Evolutionary conservation across 495 filamentous ascomycete species (phyloP), one percentile per base, ranked within the genome.

Genomic region (Articulospora tetracladia): DNA sequence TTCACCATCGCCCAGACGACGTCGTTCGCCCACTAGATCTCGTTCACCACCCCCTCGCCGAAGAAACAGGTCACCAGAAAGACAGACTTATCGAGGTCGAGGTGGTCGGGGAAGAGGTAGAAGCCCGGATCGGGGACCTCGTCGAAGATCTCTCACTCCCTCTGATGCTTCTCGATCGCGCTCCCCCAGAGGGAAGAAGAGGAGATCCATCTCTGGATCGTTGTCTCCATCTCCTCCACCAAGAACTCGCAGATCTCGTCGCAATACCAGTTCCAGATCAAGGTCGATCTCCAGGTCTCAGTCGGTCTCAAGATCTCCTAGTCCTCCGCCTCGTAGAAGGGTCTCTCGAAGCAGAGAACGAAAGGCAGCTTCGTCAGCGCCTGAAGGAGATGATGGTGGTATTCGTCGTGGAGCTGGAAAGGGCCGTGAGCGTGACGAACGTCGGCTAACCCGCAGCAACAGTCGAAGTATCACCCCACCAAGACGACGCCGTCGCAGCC

Each of bases 1-100:
- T 41, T 79, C 77, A n/a, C 75, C 76, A 32, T 75, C 80, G 15
- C 69, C 68, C 25, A 69, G 69, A 17, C 67, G 73, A 46, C 70
- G 70, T 17, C 69, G 68, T 8, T 67, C 68, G 3, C 62, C 58
- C 41, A 78, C 80, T 53, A 70, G 77, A 54, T 74, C 75, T 11
- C 74, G 78, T 47, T 78, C 78, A 20, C 66, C 74, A 13, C 48
- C 67, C 13, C 66, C 54, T 50, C 63, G 63, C 7, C 66, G 71
- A 1, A 68, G 60, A 49, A 72, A 74, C 13, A 52, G 53, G 46
- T 58, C 63, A 25, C 66, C 60, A 41, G 63, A 64, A 27, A 58
- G 63, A 34, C 57, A 54, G n/a, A 44, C 34, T 24, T 60, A 66
- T 59, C 47, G 66, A 50, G 71, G 69, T 60, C 72, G 70, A 68